These are phyloP conservation scores for Bolboschoenus planiculmis DNA, from an alignment of 176 grass and related monocot species.

Conservation along the genomic window DNA sequence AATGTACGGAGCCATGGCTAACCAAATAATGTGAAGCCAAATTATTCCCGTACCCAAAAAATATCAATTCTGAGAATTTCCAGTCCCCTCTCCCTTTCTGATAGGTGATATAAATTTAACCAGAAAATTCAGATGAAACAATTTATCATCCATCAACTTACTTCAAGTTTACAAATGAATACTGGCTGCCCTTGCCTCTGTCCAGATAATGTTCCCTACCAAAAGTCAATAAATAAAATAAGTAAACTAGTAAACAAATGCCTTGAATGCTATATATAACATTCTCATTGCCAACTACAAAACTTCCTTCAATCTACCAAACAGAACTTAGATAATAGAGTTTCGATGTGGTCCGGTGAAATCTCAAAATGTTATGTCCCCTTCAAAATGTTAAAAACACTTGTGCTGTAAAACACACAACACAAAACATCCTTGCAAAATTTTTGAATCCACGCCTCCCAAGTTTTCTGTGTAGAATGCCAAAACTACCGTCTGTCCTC, in stretches of 20 bases:
- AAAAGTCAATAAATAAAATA: slow-evolving; percentile 12
- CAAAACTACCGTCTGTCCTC: not conserved
- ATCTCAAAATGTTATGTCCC: not conserved
- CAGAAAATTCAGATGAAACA: not conserved
- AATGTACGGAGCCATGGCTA: not conserved
- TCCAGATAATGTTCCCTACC: slow-evolving; percentile 90
- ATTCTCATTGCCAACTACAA: slow-evolving; percentile 9
- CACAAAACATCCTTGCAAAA: not conserved
- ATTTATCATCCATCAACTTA: slow-evolving; percentile 40
- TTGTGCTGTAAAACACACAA: not conserved
- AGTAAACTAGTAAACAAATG: slow-evolving; percentile 2
- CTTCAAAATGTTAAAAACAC: not conserved
- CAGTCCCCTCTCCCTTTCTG: not conserved
- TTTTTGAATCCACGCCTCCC: not conserved
- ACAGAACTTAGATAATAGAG: not conserved
- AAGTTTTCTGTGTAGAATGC: not conserved
- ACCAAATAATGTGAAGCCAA: not conserved
- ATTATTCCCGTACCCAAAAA: not conserved
- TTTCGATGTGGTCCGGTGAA: not conserved
- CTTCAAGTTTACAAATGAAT: slow-evolving; percentile 99
- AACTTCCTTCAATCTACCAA: not conserved
- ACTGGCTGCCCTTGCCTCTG: slow-evolving; percentile 93
- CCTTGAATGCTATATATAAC: not conserved
- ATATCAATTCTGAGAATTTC: not conserved
- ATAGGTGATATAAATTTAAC: not conserved